A percentile compares a stretch with the other conserved stretches of the same genome.
Evolutionary conservation across 306 rosid species (phyloP).

Genomic region (Cicer arietinum): DNA sequence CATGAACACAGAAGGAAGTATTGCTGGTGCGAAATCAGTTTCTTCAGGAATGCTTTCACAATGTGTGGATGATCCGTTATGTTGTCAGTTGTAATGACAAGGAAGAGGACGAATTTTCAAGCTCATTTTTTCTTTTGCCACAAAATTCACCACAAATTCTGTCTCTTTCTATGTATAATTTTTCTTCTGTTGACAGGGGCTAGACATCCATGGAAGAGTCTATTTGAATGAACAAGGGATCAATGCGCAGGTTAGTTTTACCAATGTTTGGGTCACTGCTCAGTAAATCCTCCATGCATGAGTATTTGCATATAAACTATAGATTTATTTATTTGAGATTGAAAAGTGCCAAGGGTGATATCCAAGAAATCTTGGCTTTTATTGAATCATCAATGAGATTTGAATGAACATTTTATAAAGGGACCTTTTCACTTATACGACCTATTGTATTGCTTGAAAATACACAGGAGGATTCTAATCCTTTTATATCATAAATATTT

Average conservation of each 20-base stretch:
- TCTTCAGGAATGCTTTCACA: conserved; percentile 13
- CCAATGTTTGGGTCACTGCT: neutral
- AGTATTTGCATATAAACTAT: neutral
- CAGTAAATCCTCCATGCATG: neutral
- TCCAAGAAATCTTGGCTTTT: conserved; percentile 5
- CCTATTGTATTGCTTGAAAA: conserved; percentile 21
- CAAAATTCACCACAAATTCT: conserved; percentile 29
- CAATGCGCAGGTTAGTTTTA: conserved; percentile 82
- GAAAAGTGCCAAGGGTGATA: conserved; percentile 15
- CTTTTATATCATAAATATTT: conserved; percentile 22
- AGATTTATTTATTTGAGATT: conserved; percentile 24
- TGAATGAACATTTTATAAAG: conserved; percentile 21
- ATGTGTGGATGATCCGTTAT: conserved; percentile 13
- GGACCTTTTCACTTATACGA: neutral
- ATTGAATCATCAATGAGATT: conserved; percentile 15
- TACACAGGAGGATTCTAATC: neutral
- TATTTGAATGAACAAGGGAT: conserved; percentile 89
- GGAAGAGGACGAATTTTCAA: conserved; percentile 21
- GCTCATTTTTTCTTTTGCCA: conserved; percentile 32
- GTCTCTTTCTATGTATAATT: conserved; percentile 34
- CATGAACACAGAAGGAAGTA: neutral
- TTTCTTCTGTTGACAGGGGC: conserved; percentile 55
- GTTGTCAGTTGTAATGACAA: conserved; percentile 21
- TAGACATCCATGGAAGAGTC: conserved; percentile 76
- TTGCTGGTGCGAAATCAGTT: neutral